Conservation (phyloP, 495 filamentous ascomycete genomes). For the Aspergillus hancockii region DNA sequence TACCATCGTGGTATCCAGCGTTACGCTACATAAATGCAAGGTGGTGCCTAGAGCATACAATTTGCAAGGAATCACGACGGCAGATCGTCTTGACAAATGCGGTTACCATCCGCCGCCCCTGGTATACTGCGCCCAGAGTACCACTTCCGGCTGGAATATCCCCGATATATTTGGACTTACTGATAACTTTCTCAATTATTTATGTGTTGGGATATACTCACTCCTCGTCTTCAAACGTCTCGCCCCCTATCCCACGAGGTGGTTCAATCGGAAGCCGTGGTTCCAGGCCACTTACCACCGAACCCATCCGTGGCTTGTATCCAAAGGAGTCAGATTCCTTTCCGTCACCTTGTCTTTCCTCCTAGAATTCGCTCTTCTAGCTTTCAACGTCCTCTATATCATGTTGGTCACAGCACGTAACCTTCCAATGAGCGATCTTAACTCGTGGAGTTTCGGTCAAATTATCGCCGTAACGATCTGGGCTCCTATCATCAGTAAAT, state of each 20-base stretch:
- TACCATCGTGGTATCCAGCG: slow-evolving; percentile 1
- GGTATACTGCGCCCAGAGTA: neutral
- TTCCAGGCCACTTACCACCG: neutral
- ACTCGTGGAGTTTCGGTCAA: slow-evolving; percentile 11
- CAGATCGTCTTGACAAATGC: neutral
- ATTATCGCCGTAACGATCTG: slow-evolving; percentile 12
- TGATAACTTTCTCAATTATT: neutral
- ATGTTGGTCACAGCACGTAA: neutral
- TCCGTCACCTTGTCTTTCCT: neutral
- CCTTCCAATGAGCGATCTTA: neutral
- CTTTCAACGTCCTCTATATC: neutral
- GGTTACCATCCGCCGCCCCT: neutral
- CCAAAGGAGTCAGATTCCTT: neutral
- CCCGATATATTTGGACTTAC: neutral
- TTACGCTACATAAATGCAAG: neutral
- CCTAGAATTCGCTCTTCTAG: neutral
- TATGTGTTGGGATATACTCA: neutral
- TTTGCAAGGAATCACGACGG: neutral
- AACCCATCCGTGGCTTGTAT: neutral
- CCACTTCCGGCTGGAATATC: neutral
- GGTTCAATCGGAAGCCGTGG: neutral
- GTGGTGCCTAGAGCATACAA: neutral
- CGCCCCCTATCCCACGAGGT: neutral
- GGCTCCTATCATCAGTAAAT: slow-evolving; percentile 10
- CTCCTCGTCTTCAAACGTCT: neutral